Conservation (phyloP, 352 stramenopile genomes). For the Globisporangium paroecandrum region DNA sequence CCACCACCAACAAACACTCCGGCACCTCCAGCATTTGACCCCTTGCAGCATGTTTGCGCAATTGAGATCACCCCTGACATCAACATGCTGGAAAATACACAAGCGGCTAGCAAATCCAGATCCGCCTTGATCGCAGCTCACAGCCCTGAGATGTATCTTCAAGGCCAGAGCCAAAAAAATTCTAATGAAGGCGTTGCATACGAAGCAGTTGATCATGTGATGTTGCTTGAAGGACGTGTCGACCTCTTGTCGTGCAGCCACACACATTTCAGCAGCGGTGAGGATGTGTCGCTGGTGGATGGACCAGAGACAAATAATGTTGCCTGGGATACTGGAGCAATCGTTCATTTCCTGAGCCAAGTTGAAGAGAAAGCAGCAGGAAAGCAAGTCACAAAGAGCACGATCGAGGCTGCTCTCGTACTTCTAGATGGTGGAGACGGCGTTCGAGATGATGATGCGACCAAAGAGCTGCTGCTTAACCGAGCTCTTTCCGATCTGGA, state of each 20-base stretch:
- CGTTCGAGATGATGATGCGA: neutral
- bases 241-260: neutral
- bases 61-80: constrained; percentile 29
- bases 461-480: neutral
- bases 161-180: neutral
- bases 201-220: constrained; percentile 3
- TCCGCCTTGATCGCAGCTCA: neutral
- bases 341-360: neutral
- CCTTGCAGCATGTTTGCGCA: constrained; percentile 29
- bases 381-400: neutral
- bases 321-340: neutral
- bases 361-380: neutral
- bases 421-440: neutral
- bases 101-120: neutral
- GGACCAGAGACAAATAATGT: neutral
- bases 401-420: neutral
- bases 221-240: constrained; percentile 11
- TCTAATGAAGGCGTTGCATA: neutral
- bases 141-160: neutral
- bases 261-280: neutral
- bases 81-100: neutral
- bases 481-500: neutral
- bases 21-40: constrained; percentile 24
- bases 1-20: neutral
- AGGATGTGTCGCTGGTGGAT: neutral